phyloP scores from a whole-genome alignment of 2,329 filamentous ascomycete genomes.

The Lasiodiplodia gonubiensis region DNA sequence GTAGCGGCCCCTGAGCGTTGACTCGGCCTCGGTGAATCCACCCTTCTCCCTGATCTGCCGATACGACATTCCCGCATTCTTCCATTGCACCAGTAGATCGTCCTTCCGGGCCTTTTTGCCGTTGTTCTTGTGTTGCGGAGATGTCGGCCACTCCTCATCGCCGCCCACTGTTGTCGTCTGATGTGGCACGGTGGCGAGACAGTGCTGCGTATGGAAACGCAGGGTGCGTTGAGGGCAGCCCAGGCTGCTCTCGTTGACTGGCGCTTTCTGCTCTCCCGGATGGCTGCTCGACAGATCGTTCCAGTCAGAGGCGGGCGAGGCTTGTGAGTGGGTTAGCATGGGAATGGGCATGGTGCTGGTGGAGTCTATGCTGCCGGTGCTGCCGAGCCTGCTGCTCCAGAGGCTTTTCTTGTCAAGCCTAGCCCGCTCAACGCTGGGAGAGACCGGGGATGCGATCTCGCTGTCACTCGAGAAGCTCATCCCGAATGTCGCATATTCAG shows the following conservation, averaged over 20 bases:
- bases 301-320: constrained; percentile 16
- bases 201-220: not conserved
- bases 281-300: constrained; percentile 12
- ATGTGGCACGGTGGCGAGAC: not conserved
- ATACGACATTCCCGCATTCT: constrained; percentile 66
- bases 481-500: not conserved
- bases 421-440: not conserved
- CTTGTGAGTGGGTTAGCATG: constrained; percentile 18
- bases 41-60: constrained; percentile 64
- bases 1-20: constrained; percentile 72
- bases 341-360: not conserved
- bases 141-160: not conserved
- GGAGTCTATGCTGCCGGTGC: constrained; percentile 14
- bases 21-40: constrained; percentile 68
- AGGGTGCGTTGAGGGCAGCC: not conserved
- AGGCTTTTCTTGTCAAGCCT: not conserved
- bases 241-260: not conserved
- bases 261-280: not conserved
- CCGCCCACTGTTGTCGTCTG: too few relatives aligned
- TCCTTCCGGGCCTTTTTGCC: constrained; percentile 33
- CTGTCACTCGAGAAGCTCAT: constrained; percentile 18
- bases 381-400: not conserved
- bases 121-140: not conserved
- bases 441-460: not conserved
- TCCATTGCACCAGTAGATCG: constrained; percentile 57